Percentiles rank a stretch among this genome's conserved stretches.
Evolutionary conservation across 2,329 filamentous ascomycete species (phyloP).

Genomic region (Acephala macrosclerotiorum): DNA sequence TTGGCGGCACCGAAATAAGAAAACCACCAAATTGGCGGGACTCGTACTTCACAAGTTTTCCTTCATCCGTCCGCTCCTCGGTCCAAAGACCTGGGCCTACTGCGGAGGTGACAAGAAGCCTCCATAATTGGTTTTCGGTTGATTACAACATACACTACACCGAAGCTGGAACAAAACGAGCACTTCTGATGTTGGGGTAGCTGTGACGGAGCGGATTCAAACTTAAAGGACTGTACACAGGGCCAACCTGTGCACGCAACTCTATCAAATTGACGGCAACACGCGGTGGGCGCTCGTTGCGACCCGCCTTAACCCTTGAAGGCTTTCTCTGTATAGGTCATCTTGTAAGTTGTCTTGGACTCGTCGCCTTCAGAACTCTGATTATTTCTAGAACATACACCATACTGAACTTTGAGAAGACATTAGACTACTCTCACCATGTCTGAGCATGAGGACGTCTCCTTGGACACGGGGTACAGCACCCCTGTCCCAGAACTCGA

Average conservation of each 20-base stretch:
- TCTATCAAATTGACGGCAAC: constrained; percentile 58
- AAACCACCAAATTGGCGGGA: constrained; percentile 93
- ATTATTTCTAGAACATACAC: background rate
- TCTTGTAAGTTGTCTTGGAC: constrained; percentile 3
- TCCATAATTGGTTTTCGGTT: constrained; percentile 75
- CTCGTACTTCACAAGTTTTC: constrained; percentile 74
- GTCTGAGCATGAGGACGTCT: constrained; percentile 70
- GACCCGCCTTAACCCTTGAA: constrained; percentile 50
- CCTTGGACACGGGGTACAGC: constrained; percentile 69
- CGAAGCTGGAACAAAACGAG: constrained; percentile 16
- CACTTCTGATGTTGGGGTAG: constrained; percentile 25
- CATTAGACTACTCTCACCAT: constrained; percentile 57
- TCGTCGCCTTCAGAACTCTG: background rate
- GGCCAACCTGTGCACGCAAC: constrained; percentile 45
- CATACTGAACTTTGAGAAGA: background rate
- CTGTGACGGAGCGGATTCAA: constrained; percentile 30
- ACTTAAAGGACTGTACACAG: constrained; percentile 39
- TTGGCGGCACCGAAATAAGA: constrained; percentile 39
- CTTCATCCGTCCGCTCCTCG: constrained; percentile 87
- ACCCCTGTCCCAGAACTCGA: constrained; percentile 83
- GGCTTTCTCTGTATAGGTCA: constrained; percentile 26
- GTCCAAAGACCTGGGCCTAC: constrained; percentile 93
- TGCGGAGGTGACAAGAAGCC: constrained; percentile 97
- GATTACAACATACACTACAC: constrained; percentile 19
- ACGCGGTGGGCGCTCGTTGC: constrained; percentile 61